These are phyloP conservation scores for Hyaloperonospora brassicae DNA, from an alignment of 352 stramenopile genomes.

Conservation along the genomic window DNA sequence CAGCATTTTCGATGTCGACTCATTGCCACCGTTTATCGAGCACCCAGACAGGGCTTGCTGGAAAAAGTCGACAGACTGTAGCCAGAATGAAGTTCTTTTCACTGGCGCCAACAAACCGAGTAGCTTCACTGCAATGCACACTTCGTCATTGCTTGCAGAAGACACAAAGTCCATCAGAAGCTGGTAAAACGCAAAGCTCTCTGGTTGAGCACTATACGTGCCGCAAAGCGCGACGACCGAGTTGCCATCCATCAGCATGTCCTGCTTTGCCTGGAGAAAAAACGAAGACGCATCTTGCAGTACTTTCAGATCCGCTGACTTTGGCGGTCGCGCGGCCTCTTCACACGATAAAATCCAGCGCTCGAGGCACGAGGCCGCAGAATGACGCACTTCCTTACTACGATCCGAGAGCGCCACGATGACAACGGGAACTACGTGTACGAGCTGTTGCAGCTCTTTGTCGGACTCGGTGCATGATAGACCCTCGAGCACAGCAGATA, in stretches of 20 bases:
- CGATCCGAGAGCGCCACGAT: conserved; percentile 55
- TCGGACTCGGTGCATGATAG: conserved; percentile 30
- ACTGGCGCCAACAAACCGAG: conserved; percentile 55
- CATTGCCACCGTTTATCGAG: conserved; percentile 3
- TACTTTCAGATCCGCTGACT: conserved; percentile 24
- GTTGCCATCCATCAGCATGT: conserved; percentile 68
- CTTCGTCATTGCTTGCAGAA: conserved; percentile 36
- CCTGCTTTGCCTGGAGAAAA: conserved; percentile 56
- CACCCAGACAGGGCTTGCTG: conserved; percentile 36
- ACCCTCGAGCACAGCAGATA: conserved; percentile 54
- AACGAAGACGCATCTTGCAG: conserved; percentile 29
- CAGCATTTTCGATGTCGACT: conserved; percentile 26
- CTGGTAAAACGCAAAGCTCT: conserved; percentile 35
- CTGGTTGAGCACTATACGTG: conserved; percentile 26
- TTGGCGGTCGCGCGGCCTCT: conserved; percentile 15
- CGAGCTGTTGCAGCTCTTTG: conserved; percentile 37
- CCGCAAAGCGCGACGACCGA: conserved; percentile 49
- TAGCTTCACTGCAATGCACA: conserved; percentile 46
- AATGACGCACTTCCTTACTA: conserved; percentile 44
- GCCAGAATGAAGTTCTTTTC: conserved; percentile 43
- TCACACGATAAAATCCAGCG: conserved; percentile 36
- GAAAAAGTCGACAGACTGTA: conserved; percentile 57
- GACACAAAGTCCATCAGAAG: conserved; percentile 44
- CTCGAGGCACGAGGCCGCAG: conserved; percentile 51
- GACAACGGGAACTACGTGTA: conserved; percentile 49